Evolutionary conservation across 2,329 filamentous ascomycete species (phyloP), one percentile per base, ranked within the genome.

Genomic region (Diaporthe sp.): DNA sequence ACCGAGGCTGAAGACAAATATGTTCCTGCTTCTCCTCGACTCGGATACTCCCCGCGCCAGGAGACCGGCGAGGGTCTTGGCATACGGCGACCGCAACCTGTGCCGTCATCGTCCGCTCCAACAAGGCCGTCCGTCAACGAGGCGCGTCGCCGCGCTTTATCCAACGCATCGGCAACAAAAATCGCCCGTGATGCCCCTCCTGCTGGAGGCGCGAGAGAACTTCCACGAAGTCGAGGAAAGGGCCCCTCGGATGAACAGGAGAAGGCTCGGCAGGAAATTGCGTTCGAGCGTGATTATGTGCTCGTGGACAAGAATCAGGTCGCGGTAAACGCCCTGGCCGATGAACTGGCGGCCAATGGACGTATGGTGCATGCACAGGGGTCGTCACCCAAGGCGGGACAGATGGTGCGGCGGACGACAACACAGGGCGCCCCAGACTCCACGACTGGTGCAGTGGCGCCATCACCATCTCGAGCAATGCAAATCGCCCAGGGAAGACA

Each of bases 271-370:
- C 94, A 97, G 79, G 96, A 98, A 77, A 92, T 97, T 66, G 94
- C 94, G 1, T 94, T 97, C 79, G 96, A 98, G 81, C 92, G 96
- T 77, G 97, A 98, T 78, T 99, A 98, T 80, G 96, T 99, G 28
- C 89, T 98, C 35, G 95, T 99, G 17, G 97, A 99, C 85, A 98
- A 98, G 86, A 92, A 93, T 77, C 94, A 95, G 28, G 96, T 99
- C 15, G 96, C 98, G 83, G 96, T 99, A 68, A 98, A 99, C 82
- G 97, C 97, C 3, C 93, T 99, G 80, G 97, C 97, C 30, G 97
- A 99, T 83, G 96, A 98, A 84, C 87, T 99, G 81, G 96, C 95
- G 58, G 94, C 95, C 70, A 96, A 94, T 80, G 94, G 94, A 64
- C 92, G 92, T 67, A 84, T 92, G 30, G 88, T 87, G 75, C 82